These are phyloP conservation scores for Cylindrotheca fusiformis DNA, from an alignment of 108 stramenopile species.

Conservation along the genomic window DNA sequence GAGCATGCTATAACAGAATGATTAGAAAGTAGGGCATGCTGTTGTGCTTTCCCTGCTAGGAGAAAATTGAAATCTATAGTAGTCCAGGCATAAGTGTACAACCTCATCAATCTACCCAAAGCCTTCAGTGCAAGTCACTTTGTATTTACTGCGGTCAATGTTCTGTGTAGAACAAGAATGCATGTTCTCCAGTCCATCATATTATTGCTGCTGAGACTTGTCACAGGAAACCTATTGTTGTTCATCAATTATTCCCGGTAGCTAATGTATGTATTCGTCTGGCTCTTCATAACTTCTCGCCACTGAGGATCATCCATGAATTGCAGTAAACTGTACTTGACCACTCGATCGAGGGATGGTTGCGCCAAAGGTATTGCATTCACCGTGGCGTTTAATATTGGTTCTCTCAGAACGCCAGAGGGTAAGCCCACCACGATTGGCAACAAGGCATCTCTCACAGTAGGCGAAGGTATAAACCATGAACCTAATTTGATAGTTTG, in stretches of 20 bases:
- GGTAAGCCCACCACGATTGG: constrained; percentile 39
- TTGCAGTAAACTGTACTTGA: constrained; percentile 26
- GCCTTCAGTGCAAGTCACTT: too few species aligned
- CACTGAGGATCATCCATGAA: constrained; percentile 27
- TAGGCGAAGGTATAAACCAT: constrained; percentile 31
- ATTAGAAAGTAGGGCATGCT: not conserved
- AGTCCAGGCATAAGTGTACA: not conserved
- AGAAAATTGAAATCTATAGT: not conserved
- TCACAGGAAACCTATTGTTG: too few species aligned
- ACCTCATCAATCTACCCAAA: too few species aligned
- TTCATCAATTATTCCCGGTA: constrained; percentile 8
- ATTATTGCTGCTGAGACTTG: too few species aligned
- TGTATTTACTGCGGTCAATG: too few species aligned
- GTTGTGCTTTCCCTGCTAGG: not conserved
- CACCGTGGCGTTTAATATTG: constrained; percentile 15
- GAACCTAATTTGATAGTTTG: constrained; percentile 32
- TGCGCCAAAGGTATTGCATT: constrained; percentile 38
- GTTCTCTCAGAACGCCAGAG: constrained; percentile 16
- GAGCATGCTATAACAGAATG: not conserved
- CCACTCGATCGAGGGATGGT: constrained; percentile 22
- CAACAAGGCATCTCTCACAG: constrained; percentile 24
- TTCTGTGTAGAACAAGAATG: too few species aligned
- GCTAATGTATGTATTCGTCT: constrained; percentile 14
- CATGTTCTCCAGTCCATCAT: too few species aligned
- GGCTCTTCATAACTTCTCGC: constrained; percentile 31